Conservation (phyloP, 768 basidiomycete genomes). For the Trametes punicea region DNA sequence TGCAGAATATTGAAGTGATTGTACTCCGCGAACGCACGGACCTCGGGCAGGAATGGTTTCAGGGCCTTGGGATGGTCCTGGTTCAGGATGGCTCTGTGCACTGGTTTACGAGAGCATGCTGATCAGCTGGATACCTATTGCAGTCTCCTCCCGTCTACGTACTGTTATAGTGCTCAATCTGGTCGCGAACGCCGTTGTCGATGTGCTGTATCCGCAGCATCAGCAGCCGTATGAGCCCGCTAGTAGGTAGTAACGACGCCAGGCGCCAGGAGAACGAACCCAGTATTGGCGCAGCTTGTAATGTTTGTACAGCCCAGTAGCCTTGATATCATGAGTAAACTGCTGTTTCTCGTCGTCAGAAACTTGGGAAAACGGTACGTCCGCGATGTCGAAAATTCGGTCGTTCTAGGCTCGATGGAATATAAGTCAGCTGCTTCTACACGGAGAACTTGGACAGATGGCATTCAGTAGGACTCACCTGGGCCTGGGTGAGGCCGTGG, state of each 20-base stretch:
- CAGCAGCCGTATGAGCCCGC: background rate
- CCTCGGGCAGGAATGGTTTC: conserved; percentile 30
- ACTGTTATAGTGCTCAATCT: conserved; percentile 46
- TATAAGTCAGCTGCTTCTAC: background rate
- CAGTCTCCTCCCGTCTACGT: conserved; percentile 1
- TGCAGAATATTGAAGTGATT: conserved; percentile 32
- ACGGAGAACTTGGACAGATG: background rate
- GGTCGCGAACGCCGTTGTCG: conserved; percentile 40
- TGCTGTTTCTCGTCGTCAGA: conserved; percentile 40
- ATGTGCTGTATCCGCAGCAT: conserved; percentile 32
- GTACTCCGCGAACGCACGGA: conserved; percentile 28
- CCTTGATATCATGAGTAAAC: conserved; percentile 39
- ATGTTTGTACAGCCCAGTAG: conserved; percentile 47
- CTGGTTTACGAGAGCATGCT: conserved; percentile 11
- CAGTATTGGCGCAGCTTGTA: conserved; percentile 52
- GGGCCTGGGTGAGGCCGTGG: conserved; percentile 42
- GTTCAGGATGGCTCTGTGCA: conserved; percentile 28
- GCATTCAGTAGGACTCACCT: conserved; percentile 29
- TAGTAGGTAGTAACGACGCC: accelerated
- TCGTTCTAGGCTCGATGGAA: conserved; percentile 30
- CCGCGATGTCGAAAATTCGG: conserved; percentile 47
- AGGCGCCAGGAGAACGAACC: conserved; percentile 38
- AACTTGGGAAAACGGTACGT: conserved; percentile 41
- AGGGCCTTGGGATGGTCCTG: conserved; percentile 29
- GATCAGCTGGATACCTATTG: background rate